Base-by-base conservation (phyloP, 2,329 filamentous ascomycete species). In the Phialophora macrospora region DNA sequence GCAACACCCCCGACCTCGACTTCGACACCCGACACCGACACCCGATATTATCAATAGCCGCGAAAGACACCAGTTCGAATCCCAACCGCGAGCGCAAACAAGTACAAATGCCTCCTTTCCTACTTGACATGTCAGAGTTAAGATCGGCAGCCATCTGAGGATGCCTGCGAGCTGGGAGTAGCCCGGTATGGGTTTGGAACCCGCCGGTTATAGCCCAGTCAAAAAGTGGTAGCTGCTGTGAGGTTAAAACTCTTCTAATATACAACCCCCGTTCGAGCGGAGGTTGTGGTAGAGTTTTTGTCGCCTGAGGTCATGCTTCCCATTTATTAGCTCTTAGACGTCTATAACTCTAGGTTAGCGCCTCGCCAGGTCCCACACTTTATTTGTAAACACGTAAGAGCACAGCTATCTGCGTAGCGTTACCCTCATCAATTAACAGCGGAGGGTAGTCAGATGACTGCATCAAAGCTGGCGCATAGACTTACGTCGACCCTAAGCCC, bases 81-180 rank as follows among this genome's bases (percentile, higher is more conserved):
- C 38, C 17, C 6, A 14, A 17, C 34, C 12, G 34, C 30, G 17
- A 41, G 14, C 34, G 3, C 4, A 5, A 41, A 44, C 4, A 44
- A 44, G 7, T 17, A 20, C 14, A 7, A n/a, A 5, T n/a, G 14
- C 38, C 38, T n/a, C 38, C 17, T 26, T 51, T 26, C 48, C 48
- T 51, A 51, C 48, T 51, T 51, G 9, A 51, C 48, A 28, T 22
- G 2, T 22, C 20, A 51, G 20, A 51, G 48, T 51, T 2, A 51
- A 51, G 32, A 51, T 51, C 48, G 48, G 48, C 48, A 20, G 48
- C 12, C 48, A 44, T 44, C 38, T 41, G 14, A 44, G 38, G 17
- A 44, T 28, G 24, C 20, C 48, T 28, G 48, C 48, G 48, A 51
- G 14, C 4, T 26, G 48, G 48, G 48, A 51, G 48, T 51, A 51